Percentiles rank a stretch among this genome's conserved stretches.
Evolutionary conservation across 805 yeast genomes (phyloP).

Genomic region (Ogataea glucozyma): DNA sequence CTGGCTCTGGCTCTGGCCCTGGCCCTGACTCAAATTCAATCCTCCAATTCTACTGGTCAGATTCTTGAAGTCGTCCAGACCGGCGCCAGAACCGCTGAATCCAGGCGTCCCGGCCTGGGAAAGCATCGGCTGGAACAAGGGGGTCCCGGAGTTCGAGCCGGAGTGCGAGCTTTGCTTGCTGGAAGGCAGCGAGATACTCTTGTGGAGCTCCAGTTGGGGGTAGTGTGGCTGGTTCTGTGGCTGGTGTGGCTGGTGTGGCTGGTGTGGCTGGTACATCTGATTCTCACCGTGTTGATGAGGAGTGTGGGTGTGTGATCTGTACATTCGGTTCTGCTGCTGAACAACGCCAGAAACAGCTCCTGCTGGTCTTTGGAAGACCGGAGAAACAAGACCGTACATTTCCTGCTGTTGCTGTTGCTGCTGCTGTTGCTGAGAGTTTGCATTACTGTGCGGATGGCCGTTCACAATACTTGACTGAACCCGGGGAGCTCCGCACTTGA

Average conservation of each 20-base stretch:
- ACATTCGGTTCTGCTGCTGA: constrained; percentile 6
- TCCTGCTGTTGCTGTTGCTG: constrained; percentile 12
- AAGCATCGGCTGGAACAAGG: constrained; percentile 22
- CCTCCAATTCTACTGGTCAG: constrained; percentile 25
- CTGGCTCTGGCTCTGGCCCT: too few relatives aligned
- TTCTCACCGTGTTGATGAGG: too few relatives aligned
- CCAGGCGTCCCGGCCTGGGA: constrained; percentile 18
- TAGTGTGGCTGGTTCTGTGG: constrained; percentile 15
- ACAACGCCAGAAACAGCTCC: constrained; percentile 1
- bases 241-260: constrained; percentile 7
- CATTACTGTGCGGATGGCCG: constrained; percentile 33
- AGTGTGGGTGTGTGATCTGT: constrained; percentile 5
- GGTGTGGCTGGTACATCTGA: too few relatives aligned
- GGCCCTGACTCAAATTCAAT: constrained; percentile 20
- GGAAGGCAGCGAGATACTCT: constrained; percentile 15
- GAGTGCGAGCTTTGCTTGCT: constrained; percentile 19
- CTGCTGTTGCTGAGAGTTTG: constrained; percentile 20
- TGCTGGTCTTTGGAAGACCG: constrained; percentile 1
- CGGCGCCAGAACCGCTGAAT: constrained; percentile 6
- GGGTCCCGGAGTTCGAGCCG: constrained; percentile 18
- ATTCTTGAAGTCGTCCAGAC: constrained; percentile 17
- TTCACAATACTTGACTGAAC: constrained; percentile 34
- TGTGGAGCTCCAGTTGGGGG: constrained; percentile 16
- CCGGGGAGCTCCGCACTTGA: constrained; percentile 84
- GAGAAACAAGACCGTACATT: not conserved